Evolutionary conservation across 441 rosid species (phyloP).

Genomic region (Bocquillonia castaneifolia): DNA sequence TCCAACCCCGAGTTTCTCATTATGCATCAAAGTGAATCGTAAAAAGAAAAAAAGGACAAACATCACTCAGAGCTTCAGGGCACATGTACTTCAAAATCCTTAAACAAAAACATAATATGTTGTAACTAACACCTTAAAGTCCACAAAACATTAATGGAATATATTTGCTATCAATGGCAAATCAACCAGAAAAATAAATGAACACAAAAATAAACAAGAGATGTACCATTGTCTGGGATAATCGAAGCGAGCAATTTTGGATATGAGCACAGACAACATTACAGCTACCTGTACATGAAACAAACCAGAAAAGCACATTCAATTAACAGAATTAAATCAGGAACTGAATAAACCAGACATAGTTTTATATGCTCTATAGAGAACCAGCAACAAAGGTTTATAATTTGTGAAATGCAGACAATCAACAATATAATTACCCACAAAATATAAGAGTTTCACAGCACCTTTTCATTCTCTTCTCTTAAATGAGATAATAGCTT

Average conservation of each 20-base stretch:
- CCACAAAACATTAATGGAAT: neutral
- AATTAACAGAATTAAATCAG: constrained; percentile 10
- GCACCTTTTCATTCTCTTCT: constrained; percentile 84
- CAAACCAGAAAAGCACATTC: constrained; percentile 15
- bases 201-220: constrained; percentile 3
- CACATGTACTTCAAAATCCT: neutral
- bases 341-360: neutral
- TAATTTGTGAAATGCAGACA: neutral
- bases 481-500: constrained; percentile 71
- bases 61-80: neutral
- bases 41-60: neutral
- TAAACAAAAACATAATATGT: neutral
- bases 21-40: neutral
- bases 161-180: neutral
- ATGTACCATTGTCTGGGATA: constrained; percentile 87
- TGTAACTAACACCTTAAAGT: neutral
- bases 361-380: neutral
- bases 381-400: neutral
- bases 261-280: constrained; percentile 83
- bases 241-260: constrained; percentile 94
- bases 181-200: constrained; percentile 6
- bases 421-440: neutral
- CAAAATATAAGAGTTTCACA: neutral
- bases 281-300: constrained; percentile 61
- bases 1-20: neutral